Evolutionary conservation across 768 basidiomycete genomes (phyloP).

Genomic region (Mrakia frigida): DNA sequence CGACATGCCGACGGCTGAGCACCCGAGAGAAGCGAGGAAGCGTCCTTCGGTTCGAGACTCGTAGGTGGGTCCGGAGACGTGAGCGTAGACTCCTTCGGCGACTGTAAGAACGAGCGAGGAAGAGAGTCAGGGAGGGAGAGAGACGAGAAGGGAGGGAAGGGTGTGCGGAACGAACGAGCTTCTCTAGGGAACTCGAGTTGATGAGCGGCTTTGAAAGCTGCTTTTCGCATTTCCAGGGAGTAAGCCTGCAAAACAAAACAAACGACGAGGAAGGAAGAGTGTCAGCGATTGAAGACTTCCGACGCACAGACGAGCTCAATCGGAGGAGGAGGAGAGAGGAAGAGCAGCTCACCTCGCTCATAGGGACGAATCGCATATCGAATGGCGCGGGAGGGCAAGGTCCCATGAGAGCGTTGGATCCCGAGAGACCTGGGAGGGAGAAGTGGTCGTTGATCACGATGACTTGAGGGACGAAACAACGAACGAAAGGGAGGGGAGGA

Average conservation of each 20-base stretch:
- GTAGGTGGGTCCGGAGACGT: conserved; percentile 86
- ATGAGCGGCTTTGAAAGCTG: conserved; percentile 67
- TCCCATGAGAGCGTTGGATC: conserved; percentile 67
- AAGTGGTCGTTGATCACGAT: conserved; percentile 80
- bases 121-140: background rate
- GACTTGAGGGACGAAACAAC: conserved; percentile 54
- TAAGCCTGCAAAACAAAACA: conserved; percentile 52
- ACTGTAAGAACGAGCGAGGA: conserved; percentile 38
- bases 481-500: too few species aligned
- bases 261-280: too few species aligned
- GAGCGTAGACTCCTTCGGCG: conserved; percentile 78
- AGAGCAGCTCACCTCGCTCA: conserved; percentile 53
- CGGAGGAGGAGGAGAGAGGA: too few species aligned
- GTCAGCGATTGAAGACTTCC: too few species aligned
- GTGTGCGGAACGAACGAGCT: conserved; percentile 42
- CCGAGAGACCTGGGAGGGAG: conserved; percentile 64
- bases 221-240: conserved; percentile 62
- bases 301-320: too few species aligned
- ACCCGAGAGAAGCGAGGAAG: conserved; percentile 66
- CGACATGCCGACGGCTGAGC: conserved; percentile 91
- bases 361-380: conserved; percentile 71
- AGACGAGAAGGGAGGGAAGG: background rate
- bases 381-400: conserved; percentile 54
- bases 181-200: conserved; percentile 53
- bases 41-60: conserved; percentile 82